phyloP scores from a whole-genome alignment of 805 yeast species.

The Lachancea meyersii region DNA sequence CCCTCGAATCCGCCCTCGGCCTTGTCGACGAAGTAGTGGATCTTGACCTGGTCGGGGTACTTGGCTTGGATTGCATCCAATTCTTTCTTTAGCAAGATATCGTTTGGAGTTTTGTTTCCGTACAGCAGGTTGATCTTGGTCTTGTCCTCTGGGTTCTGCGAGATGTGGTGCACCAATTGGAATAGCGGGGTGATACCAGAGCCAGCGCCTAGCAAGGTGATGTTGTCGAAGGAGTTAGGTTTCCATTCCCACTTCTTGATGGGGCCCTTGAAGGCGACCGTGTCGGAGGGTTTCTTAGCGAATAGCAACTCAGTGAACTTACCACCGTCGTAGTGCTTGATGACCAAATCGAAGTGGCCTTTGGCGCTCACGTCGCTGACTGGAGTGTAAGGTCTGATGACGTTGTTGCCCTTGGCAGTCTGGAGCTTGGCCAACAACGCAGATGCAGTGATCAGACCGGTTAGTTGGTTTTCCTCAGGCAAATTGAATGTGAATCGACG shows the following conservation, averaged over 20 bases:
- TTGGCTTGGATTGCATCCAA: constrained; percentile 50
- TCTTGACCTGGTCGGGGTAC: constrained; percentile 71
- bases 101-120: constrained; percentile 73
- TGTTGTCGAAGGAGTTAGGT: constrained; percentile 73
- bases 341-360: constrained; percentile 73
- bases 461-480: constrained; percentile 55
- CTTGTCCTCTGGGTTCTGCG: constrained; percentile 76
- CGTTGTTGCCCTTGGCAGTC: constrained; percentile 78
- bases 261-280: constrained; percentile 91
- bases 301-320: constrained; percentile 73
- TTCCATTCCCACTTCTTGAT: constrained; percentile 85
- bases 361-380: constrained; percentile 58
- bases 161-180: constrained; percentile 74
- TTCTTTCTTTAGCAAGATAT: constrained; percentile 73
- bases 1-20: constrained; percentile 45
- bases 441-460: constrained; percentile 78
- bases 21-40: constrained; percentile 76
- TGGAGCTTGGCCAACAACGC: constrained; percentile 74
- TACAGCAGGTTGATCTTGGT: constrained; percentile 80
- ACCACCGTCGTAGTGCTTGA: constrained; percentile 82
- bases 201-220: constrained; percentile 91
- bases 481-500: constrained; percentile 66
- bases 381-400: constrained; percentile 88
- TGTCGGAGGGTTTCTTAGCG: constrained; percentile 67
- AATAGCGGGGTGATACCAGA: constrained; percentile 94